phyloP scores from a whole-genome alignment of 1,284 basidiomycete species.

The Ceratobasidium sp. region DNA sequence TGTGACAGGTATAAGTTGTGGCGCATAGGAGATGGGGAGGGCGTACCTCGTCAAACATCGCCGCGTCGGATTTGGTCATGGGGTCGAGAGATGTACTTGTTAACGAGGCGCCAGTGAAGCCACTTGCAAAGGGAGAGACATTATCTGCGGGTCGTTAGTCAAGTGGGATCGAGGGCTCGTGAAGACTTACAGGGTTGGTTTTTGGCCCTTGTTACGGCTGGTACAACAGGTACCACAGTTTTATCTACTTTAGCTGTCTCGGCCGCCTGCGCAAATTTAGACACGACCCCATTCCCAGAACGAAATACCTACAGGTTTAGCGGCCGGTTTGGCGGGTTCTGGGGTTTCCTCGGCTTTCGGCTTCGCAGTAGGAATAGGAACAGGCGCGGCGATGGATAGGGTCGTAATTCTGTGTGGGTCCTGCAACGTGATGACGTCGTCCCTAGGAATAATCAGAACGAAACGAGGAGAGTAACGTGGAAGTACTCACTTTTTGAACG shows the following conservation, averaged over 20 bases:
- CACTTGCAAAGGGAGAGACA: conserved; percentile 87
- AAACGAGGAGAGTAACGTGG: conserved; percentile 1
- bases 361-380: conserved; percentile 45
- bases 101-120: conserved; percentile 88
- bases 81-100: conserved; percentile 92
- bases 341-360: conserved; percentile 44
- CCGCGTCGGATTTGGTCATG: conserved; percentile 74
- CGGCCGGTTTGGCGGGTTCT: not conserved
- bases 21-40: conserved; percentile 8
- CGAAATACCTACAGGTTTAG: not conserved
- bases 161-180: not conserved
- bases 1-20: conserved; percentile 44
- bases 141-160: conserved; percentile 67
- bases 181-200: conserved; percentile 65
- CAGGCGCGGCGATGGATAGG: conserved; percentile 46
- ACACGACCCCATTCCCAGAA: not conserved
- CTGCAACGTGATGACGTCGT: conserved; percentile 91
- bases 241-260: conserved; percentile 38
- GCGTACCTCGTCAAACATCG: conserved; percentile 85
- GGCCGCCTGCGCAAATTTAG: not conserved
- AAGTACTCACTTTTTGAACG: conserved; percentile 75
- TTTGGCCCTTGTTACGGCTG: conserved; percentile 48
- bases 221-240: conserved; percentile 42
- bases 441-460: conserved; percentile 53
- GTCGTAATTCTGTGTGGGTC: conserved; percentile 69